Base-by-base conservation (phyloP, 1,284 basidiomycete genomes). In the Trametes sp. region DNA sequence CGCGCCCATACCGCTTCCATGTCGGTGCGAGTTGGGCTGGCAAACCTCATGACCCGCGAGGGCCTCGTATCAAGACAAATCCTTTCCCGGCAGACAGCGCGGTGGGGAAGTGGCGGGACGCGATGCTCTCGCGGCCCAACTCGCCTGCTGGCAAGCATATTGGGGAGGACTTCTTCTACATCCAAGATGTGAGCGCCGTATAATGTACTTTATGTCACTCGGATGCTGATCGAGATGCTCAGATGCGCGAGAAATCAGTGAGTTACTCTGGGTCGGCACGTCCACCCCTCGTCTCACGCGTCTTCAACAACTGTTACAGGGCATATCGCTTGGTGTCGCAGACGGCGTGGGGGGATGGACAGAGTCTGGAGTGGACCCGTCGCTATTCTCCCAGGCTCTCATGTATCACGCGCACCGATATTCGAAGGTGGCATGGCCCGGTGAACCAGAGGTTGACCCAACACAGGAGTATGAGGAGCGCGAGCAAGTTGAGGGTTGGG, bases 291-390 rank as follows among this genome's bases (percentile, higher is more conserved):
- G 52, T 63, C 38, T 59, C 48, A 61, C 38, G 52, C 61, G 64
- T 65, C 61, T 68, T 65, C 67, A 56, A 69, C 48, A 65, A 57
- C 36, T 61, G 46, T 62, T 61, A 49, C 53, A 93, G 87, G 93
- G 93, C 31, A 74, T 94, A n/a, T 86, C 91, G 4, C 81, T 96
- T 59, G 93, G 84, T 74, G 79, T 88, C 2, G 88, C 88, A 14
- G 88, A 90, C 66, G 88, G 88, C 21, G 88, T 90, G 1, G 88
- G 89, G 4, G 88, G 88, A 23, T 90, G 88, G 88, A 80, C 81
- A 36, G 83, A 93, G 67, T 88, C 88, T 1, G 94, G 94, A 57
- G 86, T 95, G 31, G 94, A 96, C 72, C 93, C 94, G 4, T 89
- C 90, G 9, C 79, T 94, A 38, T 90, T 88, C 72, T 84, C 87